Percentiles rank a stretch among this genome's conserved stretches.
phyloP scores from a whole-genome alignment of 768 basidiomycete genomes.

The Serendipita vermifera region DNA sequence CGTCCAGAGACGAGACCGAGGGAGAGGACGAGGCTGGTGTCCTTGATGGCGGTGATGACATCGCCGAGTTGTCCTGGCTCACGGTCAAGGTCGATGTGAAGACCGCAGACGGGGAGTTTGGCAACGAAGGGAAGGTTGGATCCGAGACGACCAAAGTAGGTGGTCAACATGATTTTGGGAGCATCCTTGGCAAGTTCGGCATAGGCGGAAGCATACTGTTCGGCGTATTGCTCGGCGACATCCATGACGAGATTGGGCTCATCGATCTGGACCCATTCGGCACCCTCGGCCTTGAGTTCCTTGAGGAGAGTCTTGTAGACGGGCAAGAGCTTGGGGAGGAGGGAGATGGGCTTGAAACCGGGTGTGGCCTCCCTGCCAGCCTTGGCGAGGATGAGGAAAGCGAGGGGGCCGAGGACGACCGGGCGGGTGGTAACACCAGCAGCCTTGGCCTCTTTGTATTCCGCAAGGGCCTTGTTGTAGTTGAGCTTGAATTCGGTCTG shows the following conservation, averaged over 20 bases:
- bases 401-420: constrained; percentile 88
- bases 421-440: constrained; percentile 85
- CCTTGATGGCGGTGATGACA: constrained; percentile 71
- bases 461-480: constrained; percentile 89
- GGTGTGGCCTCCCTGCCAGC: constrained; percentile 67
- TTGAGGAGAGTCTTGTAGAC: constrained; percentile 82
- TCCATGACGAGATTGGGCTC: constrained; percentile 95
- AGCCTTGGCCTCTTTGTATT: constrained; percentile 89
- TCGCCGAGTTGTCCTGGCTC: constrained; percentile 79
- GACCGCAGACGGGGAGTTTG: constrained; percentile 83
- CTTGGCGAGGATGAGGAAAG: constrained; percentile 91
- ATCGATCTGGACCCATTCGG: constrained; percentile 89
- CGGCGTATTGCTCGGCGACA: constrained; percentile 58
- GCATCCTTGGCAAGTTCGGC: constrained; percentile 65
- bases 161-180: constrained; percentile 87
- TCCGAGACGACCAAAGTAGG: constrained; percentile 95
- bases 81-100: constrained; percentile 95
- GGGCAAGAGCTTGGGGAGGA: constrained; percentile 80
- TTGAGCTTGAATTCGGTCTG: constrained; percentile 86
- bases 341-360: constrained; percentile 81
- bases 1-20: constrained; percentile 95
- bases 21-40: constrained; percentile 68
- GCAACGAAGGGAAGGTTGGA: constrained; percentile 76
- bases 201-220: constrained; percentile 71
- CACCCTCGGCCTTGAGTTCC: constrained; percentile 87